These are phyloP conservation scores for Nicotiana noctiflora DNA, from an alignment of 257 asterid genomes.

Conservation along the genomic window DNA sequence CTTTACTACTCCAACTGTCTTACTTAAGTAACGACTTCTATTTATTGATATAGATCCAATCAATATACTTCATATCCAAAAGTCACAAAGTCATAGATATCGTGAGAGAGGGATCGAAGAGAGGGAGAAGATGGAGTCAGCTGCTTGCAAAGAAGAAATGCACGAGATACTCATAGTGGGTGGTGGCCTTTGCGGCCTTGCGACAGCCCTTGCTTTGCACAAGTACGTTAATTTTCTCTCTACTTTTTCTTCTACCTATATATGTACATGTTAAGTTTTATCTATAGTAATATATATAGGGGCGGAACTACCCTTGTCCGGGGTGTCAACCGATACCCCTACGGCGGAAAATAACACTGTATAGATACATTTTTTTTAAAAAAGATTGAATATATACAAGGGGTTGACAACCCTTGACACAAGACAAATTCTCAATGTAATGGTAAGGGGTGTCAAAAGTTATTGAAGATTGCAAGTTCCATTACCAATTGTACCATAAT, in stretches of 20 bases:
- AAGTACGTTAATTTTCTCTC: background rate
- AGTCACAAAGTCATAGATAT: background rate
- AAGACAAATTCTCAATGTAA: no score
- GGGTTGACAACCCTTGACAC: no score
- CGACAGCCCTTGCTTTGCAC: conserved; percentile 38
- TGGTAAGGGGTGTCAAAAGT: no score
- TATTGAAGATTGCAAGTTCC: no score
- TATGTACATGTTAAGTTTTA: no score
- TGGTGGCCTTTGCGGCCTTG: conserved; percentile 37
- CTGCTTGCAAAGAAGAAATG: conserved; percentile 5
- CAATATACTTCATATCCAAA: background rate
- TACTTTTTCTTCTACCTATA: background rate
- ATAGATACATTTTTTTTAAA: no score
- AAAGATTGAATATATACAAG: no score
- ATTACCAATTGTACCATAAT: no score
- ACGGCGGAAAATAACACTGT: no score
- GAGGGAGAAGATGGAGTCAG: conserved; percentile 8
- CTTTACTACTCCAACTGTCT: background rate
- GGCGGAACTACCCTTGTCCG: no score
- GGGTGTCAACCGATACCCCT: no score
- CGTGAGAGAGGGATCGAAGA: background rate
- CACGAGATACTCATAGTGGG: conserved; percentile 29
- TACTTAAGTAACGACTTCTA: background rate
- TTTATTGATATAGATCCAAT: background rate
- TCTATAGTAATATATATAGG: no score